A percentile compares a stretch with the other conserved stretches of the same genome.
Evolutionary conservation across 108 stramenopile genomes (phyloP).

Genomic region (Mayamaea pseudoterrestris): DNA sequence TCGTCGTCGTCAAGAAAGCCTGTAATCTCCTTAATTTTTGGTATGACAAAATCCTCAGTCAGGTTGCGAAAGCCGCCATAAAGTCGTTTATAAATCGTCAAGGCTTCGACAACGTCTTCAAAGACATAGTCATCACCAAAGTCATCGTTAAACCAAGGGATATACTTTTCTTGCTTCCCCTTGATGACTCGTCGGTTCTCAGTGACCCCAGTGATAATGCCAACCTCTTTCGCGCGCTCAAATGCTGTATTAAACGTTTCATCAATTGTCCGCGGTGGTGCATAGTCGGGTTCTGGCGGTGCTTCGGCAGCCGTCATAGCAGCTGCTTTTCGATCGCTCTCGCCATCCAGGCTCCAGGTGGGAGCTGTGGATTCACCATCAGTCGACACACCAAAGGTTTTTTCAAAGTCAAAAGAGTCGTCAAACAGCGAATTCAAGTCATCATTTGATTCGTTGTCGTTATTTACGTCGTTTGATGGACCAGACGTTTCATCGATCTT

Average conservation of each 20-base stretch:
- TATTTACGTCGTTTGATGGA: neutral
- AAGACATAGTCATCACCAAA: conserved; percentile 80
- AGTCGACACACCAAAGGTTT: conserved; percentile 8
- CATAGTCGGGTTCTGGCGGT: conserved; percentile 31
- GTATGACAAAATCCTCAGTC: conserved; percentile 53
- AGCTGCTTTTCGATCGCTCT: conserved; percentile 21
- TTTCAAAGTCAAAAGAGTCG: conserved; percentile 15
- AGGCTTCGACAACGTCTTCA: conserved; percentile 81
- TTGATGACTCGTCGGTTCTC: conserved; percentile 46
- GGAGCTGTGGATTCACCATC: conserved; percentile 29
- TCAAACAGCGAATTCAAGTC: conserved; percentile 5
- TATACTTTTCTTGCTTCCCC: conserved; percentile 43
- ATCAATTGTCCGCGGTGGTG: conserved; percentile 27
- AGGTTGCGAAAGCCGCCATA: conserved; percentile 54
- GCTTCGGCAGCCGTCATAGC: conserved; percentile 20
- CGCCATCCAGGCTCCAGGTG: conserved; percentile 54
- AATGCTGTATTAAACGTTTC: conserved; percentile 47
- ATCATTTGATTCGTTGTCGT: neutral
- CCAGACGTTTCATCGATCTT: neutral
- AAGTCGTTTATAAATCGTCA: conserved; percentile 56
- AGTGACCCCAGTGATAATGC: conserved; percentile 52
- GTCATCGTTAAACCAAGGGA: conserved; percentile 83
- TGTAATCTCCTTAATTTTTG: conserved; percentile 4
- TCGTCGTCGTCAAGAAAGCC: conserved; percentile 29
- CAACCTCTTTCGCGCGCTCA: conserved; percentile 45